Percentiles rank a stretch among this genome's conserved stretches.
Conservation (phyloP, 2,329 filamentous ascomycete species). For the Sporothrix protearum region DNA sequence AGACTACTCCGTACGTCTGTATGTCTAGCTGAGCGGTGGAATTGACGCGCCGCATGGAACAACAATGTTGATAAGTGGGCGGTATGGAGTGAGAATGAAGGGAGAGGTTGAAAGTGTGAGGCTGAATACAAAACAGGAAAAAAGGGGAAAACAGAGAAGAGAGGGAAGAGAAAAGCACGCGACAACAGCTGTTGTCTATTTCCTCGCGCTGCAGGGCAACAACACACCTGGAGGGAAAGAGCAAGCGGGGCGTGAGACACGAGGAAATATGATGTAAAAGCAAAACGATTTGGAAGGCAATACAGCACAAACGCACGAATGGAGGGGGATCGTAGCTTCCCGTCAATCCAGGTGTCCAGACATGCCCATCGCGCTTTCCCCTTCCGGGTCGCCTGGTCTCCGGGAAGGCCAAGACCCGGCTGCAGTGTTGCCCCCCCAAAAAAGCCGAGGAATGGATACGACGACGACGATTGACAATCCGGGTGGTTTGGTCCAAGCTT, state of each 20-base stretch:
- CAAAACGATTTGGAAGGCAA: conserved; percentile 2
- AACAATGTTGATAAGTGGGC: background rate
- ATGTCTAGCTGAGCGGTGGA: background rate
- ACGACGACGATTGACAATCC: background rate
- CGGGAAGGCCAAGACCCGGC: background rate
- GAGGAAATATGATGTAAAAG: background rate
- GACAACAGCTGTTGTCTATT: background rate
- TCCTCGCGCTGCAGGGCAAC: background rate
- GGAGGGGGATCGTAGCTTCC: background rate
- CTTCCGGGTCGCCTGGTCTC: background rate
- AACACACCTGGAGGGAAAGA: conserved; percentile 1
- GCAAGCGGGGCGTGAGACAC: background rate
- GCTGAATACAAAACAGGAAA: background rate
- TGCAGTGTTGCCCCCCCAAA: background rate
- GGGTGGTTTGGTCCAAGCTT: background rate
- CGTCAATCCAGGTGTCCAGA: background rate
- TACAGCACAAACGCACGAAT: background rate
- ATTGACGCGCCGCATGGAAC: background rate
- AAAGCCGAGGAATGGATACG: background rate
- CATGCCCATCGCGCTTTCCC: conserved; percentile 2
- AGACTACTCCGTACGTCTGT: background rate
- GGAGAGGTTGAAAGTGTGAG: too few relatives aligned
- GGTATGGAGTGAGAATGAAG: too few relatives aligned
- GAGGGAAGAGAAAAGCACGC: background rate
- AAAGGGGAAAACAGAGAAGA: background rate